These are phyloP conservation scores for Venturia carpophila DNA, from an alignment of 2,329 filamentous ascomycete genomes.

Conservation along the genomic window DNA sequence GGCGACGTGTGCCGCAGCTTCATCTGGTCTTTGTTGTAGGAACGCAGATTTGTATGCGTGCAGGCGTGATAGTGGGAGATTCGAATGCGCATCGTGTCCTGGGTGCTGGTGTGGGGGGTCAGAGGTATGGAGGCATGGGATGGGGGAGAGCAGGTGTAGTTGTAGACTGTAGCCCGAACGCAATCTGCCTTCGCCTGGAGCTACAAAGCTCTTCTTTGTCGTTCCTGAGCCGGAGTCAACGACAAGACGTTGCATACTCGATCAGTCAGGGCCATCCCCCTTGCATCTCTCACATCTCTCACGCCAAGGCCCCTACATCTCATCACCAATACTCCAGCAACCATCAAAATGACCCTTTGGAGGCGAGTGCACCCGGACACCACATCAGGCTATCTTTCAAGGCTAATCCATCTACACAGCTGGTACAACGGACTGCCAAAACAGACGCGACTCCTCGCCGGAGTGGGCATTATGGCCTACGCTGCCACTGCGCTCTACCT, in stretches of 20 bases:
- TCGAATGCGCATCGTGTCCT: neutral
- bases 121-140: neutral
- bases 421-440: constrained; percentile 63
- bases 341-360: constrained; percentile 29
- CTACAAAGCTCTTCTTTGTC: neutral
- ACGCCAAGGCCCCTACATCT: constrained; percentile 15
- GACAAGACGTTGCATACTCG: neutral
- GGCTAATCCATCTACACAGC: constrained; percentile 22
- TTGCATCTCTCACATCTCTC: neutral
- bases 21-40: neutral
- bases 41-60: constrained; percentile 7
- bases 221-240: neutral
- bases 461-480: constrained; percentile 68
- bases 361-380: constrained; percentile 24
- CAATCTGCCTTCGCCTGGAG: no score
- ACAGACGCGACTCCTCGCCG: constrained; percentile 63
- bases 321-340: neutral
- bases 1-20: neutral
- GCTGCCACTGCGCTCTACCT: constrained; percentile 65
- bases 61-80: neutral
- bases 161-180: no score
- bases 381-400: constrained; percentile 2
- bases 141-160: neutral
- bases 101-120: neutral
- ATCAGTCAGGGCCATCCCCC: neutral